Conservation (phyloP, 1,284 basidiomycete species). For the Marasmius oreades region DNA sequence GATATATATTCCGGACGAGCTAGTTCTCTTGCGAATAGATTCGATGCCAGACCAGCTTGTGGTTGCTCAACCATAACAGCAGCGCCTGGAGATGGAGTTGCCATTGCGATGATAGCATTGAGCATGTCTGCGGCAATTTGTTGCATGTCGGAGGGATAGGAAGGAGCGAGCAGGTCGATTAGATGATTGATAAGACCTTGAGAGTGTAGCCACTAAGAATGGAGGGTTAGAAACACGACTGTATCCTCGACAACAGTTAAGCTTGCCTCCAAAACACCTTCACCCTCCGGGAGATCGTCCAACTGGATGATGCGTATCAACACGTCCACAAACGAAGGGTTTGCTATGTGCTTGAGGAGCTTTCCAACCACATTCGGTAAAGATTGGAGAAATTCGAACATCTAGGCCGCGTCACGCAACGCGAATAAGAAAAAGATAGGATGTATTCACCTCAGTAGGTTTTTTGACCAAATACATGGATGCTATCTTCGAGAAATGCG, state of each 20-base stretch:
- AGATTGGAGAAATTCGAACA: slow-evolving; percentile 87
- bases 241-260: slow-evolving; percentile 23
- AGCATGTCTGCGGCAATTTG: slow-evolving; percentile 88
- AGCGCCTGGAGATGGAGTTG: slow-evolving; percentile 81
- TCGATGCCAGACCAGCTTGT: slow-evolving; percentile 73
- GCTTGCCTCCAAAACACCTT: slow-evolving; percentile 84
- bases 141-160: slow-evolving; percentile 78
- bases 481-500: slow-evolving; percentile 88
- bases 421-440: slow-evolving; percentile 22
- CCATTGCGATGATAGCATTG: slow-evolving; percentile 93
- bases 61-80: slow-evolving; percentile 39
- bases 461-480: slow-evolving; percentile 85
- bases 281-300: slow-evolving; percentile 83
- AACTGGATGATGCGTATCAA: slow-evolving; percentile 90
- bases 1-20: slow-evolving; percentile 73
- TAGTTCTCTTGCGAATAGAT: slow-evolving; percentile 89
- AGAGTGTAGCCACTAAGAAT: slow-evolving; percentile 77
- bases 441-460: slow-evolving; percentile 74
- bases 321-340: slow-evolving; percentile 89
- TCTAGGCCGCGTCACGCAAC: slow-evolving; percentile 48
- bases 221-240: slow-evolving; percentile 21
- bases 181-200: slow-evolving; percentile 83
- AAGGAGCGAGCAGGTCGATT: slow-evolving; percentile 81
- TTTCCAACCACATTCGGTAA: slow-evolving; percentile 84
- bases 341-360: slow-evolving; percentile 84